Evolutionary conservation across 208 protist genomes (phyloP), one percentile per base, ranked within the genome.

Genomic region (Trypanosoma boissoni): DNA sequence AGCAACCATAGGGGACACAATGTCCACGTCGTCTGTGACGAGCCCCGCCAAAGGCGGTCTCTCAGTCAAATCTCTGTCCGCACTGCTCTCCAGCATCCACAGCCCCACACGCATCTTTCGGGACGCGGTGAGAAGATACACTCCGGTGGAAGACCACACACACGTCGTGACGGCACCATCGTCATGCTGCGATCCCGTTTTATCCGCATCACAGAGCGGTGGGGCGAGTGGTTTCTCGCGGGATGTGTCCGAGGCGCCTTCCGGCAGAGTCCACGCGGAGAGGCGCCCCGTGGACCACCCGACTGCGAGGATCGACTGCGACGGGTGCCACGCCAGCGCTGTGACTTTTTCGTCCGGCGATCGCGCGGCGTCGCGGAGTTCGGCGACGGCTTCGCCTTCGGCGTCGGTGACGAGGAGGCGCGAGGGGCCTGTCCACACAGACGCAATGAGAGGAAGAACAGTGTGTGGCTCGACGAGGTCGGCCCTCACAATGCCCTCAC

Each of bases 251-350:
- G n/a, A n/a, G n/a, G 14, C 29, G 3, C 24, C 26, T 12, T 45
- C 45, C 9, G 76, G 72, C 65, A 83, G 81, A 10, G 58, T 45
- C 86, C 87, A 96, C 21, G 87, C 44, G 3, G 64, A 68, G 34
- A 97, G 64, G 34, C 72, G 76, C 39, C 93, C 93, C 59, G 68
- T 84, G 53, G 68, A 81, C 89, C 87, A 96, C 20, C 93, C 93
- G 48, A 93, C 84, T 9, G 78, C 60, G 5, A 97, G 65, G 21
- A 91, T 43, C 23, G 66, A 28, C 34, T 87, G 68, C 7, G 51
- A 72, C 10, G 93, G 93, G 63, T 97, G 93, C 93, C 93, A 97
- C 8, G 78, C 70, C 21, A 96, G 65, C 21, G 69, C 56, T 5
- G 83, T 84, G 4, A 84, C 57, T 14, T 46, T 58, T 23, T 64